Conservation (phyloP, 208 protist species). For the Kentomonas sorsogonicus region DNA sequence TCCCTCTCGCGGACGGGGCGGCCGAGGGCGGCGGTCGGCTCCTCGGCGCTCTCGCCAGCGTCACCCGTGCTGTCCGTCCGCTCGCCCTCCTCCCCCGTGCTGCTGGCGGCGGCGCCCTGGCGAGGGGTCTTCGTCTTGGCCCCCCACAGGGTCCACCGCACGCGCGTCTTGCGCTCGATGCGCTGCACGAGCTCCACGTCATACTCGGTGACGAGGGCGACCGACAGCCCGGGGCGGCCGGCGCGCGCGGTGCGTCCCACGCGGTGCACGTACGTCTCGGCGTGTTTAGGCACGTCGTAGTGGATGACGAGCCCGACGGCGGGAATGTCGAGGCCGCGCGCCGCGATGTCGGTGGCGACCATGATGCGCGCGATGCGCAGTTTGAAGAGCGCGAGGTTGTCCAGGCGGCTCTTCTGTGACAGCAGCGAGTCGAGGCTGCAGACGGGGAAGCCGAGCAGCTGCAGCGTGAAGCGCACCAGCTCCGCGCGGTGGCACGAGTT, state of each 20-base stretch:
- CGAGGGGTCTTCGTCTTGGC: too few species aligned
- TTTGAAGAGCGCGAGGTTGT: constrained; percentile 97
- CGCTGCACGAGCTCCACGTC: constrained; percentile 70
- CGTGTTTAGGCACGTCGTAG: constrained; percentile 95
- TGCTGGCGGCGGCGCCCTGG: too few species aligned
- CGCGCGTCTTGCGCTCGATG: constrained; percentile 46
- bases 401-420: constrained; percentile 94
- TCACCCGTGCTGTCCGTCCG: too few species aligned
- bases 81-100: too few species aligned
- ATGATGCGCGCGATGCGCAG: constrained; percentile 84
- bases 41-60: too few species aligned
- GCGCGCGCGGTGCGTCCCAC: constrained; percentile 96
- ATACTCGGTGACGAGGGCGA: constrained; percentile 77
- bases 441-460: constrained; percentile 94
- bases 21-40: too few species aligned
- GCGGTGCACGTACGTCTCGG: constrained; percentile 97
- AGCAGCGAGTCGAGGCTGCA: constrained; percentile 97
- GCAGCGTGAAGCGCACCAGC: constrained; percentile 78
- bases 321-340: constrained; percentile 97
- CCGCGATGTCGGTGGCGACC: constrained; percentile 89
- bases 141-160: constrained; percentile 40
- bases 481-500: constrained; percentile 83
- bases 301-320: constrained; percentile 95
- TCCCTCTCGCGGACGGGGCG: constrained; percentile 36
- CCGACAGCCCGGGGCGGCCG: constrained; percentile 52